phyloP scores from a whole-genome alignment of 140 eudicot species.

The Flaveria floridana region DNA sequence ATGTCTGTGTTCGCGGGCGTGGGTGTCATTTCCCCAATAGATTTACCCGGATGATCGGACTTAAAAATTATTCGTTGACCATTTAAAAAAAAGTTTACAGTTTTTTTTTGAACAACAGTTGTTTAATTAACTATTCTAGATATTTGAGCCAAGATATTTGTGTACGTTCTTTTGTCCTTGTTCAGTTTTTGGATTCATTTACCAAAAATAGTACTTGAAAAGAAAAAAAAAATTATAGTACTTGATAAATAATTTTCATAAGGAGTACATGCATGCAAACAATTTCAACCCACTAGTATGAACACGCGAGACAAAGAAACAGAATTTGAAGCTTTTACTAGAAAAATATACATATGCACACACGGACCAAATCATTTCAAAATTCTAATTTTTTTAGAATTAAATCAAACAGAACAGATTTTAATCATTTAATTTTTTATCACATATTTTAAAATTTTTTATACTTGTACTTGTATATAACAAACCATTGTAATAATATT shows the following conservation, averaged over 20 bases:
- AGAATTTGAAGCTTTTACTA: not conserved
- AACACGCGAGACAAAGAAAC: not conserved
- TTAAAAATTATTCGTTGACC: too few species aligned
- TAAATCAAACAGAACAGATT: too few species aligned
- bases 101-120: not conserved
- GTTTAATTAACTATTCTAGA: not conserved
- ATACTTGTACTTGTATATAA: too few species aligned
- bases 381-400: too few species aligned
- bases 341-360: not conserved
- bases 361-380: not conserved
- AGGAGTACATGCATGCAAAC: slow-evolving; percentile 15
- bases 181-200: not conserved
- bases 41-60: too few species aligned
- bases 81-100: too few species aligned
- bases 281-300: not conserved
- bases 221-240: not conserved
- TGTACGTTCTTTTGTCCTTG: not conserved
- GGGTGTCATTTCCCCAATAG: too few species aligned
- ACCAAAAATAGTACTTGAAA: not conserved
- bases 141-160: not conserved
- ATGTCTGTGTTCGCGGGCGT: too few species aligned
- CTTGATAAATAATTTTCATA: not conserved
- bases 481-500: too few species aligned
- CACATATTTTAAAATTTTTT: too few species aligned
- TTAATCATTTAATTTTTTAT: too few species aligned